These are phyloP conservation scores for Podila epicladia DNA, from an alignment of 192 early-diverging fungal species.

Conservation along the genomic window DNA sequence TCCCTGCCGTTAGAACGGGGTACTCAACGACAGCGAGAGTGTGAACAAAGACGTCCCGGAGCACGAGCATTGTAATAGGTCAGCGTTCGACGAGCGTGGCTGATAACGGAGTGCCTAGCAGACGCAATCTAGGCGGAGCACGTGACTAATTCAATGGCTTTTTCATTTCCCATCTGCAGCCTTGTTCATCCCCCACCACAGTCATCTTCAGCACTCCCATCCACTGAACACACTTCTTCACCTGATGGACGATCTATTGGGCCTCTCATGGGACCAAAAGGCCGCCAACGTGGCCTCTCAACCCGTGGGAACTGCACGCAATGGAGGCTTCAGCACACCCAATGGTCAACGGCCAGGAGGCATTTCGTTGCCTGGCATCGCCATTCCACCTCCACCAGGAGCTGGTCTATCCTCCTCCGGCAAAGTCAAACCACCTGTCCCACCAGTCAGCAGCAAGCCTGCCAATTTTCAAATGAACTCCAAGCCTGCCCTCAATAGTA, in stretches of 20 bases:
- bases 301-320: not conserved
- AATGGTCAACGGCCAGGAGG: not conserved
- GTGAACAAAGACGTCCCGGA: too few species aligned
- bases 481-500: not conserved
- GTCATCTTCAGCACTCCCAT: not conserved
- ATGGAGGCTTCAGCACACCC: constrained; percentile 10
- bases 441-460: constrained; percentile 1
- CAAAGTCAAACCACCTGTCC: constrained; percentile 1
- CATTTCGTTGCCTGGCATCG: not conserved
- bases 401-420: not conserved
- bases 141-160: too few species aligned
- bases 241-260: constrained; percentile 42
- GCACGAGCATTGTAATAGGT: too few species aligned
- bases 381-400: not conserved
- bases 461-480: constrained; percentile 4
- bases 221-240: not conserved
- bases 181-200: not conserved
- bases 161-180: not conserved
- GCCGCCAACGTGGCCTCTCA: not conserved
- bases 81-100: too few species aligned
- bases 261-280: constrained; percentile 45
- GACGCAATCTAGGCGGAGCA: too few species aligned
- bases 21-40: too few species aligned
- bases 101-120: too few species aligned
- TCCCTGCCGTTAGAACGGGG: too few species aligned